These are phyloP conservation scores for Beta lomatogona DNA, from an alignment of 179 eudicot genomes.

Conservation along the genomic window DNA sequence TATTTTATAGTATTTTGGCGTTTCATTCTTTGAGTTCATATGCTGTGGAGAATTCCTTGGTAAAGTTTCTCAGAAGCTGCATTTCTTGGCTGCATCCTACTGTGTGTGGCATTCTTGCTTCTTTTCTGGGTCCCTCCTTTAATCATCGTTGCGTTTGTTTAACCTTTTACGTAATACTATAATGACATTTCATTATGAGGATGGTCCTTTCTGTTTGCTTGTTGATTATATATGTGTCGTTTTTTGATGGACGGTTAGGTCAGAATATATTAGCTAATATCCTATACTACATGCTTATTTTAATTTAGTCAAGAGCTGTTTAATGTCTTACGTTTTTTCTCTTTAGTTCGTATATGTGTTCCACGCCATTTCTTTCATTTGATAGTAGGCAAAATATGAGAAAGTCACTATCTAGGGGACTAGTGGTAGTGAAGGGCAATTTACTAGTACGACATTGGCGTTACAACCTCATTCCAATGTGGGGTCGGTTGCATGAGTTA, in stretches of 20 bases:
- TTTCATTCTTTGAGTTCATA: constrained; percentile 5
- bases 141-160: constrained; percentile 14
- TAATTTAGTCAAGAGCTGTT: not conserved
- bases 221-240: not conserved
- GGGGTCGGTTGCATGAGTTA: no score
- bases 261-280: constrained; percentile 1
- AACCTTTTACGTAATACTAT: not conserved
- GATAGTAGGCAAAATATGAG: not conserved
- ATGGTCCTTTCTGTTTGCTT: constrained; percentile 17
- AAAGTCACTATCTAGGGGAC: not conserved
- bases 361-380: constrained; percentile 4
- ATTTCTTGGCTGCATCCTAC: constrained; percentile 27
- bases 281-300: constrained; percentile 11
- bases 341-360: not conserved
- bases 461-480: no score
- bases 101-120: constrained; percentile 19
- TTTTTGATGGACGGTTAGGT: constrained; percentile 19
- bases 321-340: not conserved
- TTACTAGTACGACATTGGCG: no score
- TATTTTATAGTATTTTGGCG: not conserved
- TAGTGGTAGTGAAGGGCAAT: no score
- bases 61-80: constrained; percentile 29
- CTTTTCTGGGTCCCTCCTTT: constrained; percentile 27
- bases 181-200: not conserved
- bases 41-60: constrained; percentile 6